Base-by-base conservation (phyloP, 1,284 basidiomycete species). In the Taiwanofungus camphoratus region DNA sequence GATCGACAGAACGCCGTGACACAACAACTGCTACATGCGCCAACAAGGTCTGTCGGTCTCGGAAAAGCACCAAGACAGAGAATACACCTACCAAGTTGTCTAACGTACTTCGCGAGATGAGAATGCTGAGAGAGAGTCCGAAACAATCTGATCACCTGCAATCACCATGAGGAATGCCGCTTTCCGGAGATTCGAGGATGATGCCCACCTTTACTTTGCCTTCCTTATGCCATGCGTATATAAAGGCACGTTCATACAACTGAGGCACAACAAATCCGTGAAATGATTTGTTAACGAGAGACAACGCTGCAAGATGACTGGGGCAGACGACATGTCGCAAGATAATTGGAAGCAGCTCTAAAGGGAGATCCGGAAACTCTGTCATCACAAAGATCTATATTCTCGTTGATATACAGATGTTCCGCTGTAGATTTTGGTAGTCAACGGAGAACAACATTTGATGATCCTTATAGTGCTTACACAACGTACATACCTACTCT, bases 191-290 rank as follows among this genome's bases (percentile, higher is more conserved):
- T n/a, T n/a, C n/a, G n/a, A n/a, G n/a, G n/a, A 3, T 3, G 29
- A 20, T 22, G 75, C 79, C 60, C 66, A 81, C 84, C 68, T 71
- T 81, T 5, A 50, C 54, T 53, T 83, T 86, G 7, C 69, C 70
- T 26, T 77, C 69, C 48, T 68, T 78, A 42, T 85, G 74, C 84
- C 82, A 85, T 13, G 81, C 70, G 58, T 77, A 81, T 36, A 87
- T 76, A 37, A 67, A 69, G 12, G 77, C 66, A 11, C 68, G 66
- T 20, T 70, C 63, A 51, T 87, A 87, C 15, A 87, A 63, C 18
- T 61, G 49, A 11, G 70, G 65, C 0, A 66, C 59, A 0, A 74
- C 68, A 52, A 77, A 77, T 1, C 48, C 38, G 48, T 74, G 61
- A 52, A 85, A 84, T 1, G 61, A 46, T 39, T 65, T 71, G 58